These are phyloP conservation scores for Chenopodium berlandieri DNA, from an alignment of 148 eudicot genomes.

Conservation along the genomic window DNA sequence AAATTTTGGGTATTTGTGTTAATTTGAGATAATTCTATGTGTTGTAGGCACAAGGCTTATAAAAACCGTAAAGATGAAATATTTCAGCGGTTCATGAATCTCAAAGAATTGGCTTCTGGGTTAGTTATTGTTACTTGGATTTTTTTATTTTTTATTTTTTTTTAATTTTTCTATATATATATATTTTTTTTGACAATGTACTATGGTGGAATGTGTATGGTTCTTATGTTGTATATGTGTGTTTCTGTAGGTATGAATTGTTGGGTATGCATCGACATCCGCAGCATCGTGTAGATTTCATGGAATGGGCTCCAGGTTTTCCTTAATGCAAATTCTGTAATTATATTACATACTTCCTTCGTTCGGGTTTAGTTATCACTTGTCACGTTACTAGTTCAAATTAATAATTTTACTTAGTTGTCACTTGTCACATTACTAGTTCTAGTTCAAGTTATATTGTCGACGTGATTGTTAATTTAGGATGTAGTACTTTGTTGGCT, in stretches of 20 bases:
- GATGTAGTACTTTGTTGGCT: too few species aligned
- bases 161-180: too few species aligned
- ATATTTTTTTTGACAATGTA: background rate
- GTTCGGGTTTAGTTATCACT: background rate
- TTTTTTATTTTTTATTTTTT: too few species aligned
- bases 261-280: constrained; percentile 80
- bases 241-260: constrained; percentile 55
- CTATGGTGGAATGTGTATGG: background rate
- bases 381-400: background rate
- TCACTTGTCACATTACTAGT: too few species aligned
- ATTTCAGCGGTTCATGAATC: constrained; percentile 52
- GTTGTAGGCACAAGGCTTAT: constrained; percentile 72
- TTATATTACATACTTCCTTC: background rate
- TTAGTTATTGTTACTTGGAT: constrained; percentile 25
- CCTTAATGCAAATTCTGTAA: background rate
- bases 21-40: too few species aligned
- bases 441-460: too few species aligned
- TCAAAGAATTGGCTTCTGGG: constrained; percentile 87
- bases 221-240: constrained; percentile 16
- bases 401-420: too few species aligned
- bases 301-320: constrained; percentile 99
- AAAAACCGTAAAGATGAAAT: constrained; percentile 82
- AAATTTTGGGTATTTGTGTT: background rate
- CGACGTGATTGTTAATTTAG: too few species aligned
- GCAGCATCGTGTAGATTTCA: constrained; percentile 87